These are phyloP conservation scores for Nannochloropsis salina DNA, from an alignment of 108 stramenopile genomes.

Conservation along the genomic window DNA sequence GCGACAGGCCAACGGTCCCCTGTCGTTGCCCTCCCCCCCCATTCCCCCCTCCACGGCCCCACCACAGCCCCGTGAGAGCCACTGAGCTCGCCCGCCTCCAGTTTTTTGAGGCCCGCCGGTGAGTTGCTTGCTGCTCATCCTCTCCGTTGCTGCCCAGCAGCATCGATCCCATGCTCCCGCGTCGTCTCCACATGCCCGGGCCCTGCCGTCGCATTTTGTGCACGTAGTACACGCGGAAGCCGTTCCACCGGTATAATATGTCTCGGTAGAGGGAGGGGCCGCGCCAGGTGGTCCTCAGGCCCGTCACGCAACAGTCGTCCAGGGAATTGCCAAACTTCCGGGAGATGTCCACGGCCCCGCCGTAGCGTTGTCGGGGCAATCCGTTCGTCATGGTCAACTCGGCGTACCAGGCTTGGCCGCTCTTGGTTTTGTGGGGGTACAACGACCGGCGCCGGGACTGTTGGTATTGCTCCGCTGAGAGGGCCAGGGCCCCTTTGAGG, in stretches of 20 bases:
- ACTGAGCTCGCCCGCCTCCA: neutral
- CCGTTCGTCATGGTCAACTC: neutral
- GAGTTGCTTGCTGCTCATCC: neutral
- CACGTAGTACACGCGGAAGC: neutral
- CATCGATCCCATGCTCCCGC: no score
- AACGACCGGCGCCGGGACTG: neutral
- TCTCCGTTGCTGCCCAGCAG: neutral
- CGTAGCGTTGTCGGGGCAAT: neutral
- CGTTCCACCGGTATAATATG: neutral
- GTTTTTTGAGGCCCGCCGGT: neutral
- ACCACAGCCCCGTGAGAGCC: neutral
- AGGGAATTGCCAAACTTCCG: neutral
- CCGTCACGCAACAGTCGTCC: slow-evolving; percentile 10
- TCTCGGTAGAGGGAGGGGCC: neutral
- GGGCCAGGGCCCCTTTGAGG: neutral
- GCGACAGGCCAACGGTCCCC: no score
- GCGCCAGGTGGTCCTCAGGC: neutral
- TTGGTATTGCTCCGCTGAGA: neutral
- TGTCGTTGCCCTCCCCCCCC: no score
- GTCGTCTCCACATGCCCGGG: neutral
- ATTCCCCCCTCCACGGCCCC: neutral
- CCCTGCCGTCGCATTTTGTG: neutral
- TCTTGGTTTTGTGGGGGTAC: slow-evolving; percentile 3
- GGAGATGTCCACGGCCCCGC: neutral
- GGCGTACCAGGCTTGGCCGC: neutral